phyloP scores from a whole-genome alignment of 2,329 filamentous ascomycete genomes.

The Calonectria ilicicola region DNA sequence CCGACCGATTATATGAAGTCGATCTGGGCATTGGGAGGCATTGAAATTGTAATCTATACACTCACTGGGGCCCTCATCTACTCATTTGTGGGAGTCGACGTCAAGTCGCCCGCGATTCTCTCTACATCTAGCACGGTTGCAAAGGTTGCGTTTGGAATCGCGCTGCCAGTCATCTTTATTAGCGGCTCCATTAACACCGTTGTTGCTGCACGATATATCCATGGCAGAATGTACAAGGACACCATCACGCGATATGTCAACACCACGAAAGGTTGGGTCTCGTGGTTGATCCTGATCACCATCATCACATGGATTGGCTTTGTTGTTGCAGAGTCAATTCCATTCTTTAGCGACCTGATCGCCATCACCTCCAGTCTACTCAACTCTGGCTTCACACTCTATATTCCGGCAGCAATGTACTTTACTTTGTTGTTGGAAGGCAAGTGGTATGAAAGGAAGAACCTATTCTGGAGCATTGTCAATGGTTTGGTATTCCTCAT shows the following conservation, averaged over 20 bases:
- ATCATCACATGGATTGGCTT: conserved; percentile 57
- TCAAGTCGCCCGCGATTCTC: conserved; percentile 72
- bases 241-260: conserved; percentile 33
- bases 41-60: conserved; percentile 71
- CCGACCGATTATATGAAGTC: conserved; percentile 57
- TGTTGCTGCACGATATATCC: conserved; percentile 50
- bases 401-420: conserved; percentile 52
- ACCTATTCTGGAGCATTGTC: conserved; percentile 19
- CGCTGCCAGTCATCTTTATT: conserved; percentile 75
- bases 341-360: conserved; percentile 77
- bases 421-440: conserved; percentile 49
- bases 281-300: conserved; percentile 69
- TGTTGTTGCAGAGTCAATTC: conserved; percentile 75
- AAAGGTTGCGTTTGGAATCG: conserved; percentile 74
- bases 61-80: conserved; percentile 74
- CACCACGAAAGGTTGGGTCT: conserved; percentile 46
- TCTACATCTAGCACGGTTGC: conserved; percentile 66
- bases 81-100: conserved; percentile 69
- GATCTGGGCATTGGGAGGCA: conserved; percentile 66
- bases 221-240: conserved; percentile 42
- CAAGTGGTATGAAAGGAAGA: conserved; percentile 27
- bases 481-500: conserved; percentile 23
- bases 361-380: conserved; percentile 60
- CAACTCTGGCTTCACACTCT: conserved; percentile 54
- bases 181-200: conserved; percentile 72